Percentiles rank a stretch among this genome's conserved stretches.
These are phyloP conservation scores for Acacia pycnantha DNA, from an alignment of 331 rosid species.

Conservation along the genomic window DNA sequence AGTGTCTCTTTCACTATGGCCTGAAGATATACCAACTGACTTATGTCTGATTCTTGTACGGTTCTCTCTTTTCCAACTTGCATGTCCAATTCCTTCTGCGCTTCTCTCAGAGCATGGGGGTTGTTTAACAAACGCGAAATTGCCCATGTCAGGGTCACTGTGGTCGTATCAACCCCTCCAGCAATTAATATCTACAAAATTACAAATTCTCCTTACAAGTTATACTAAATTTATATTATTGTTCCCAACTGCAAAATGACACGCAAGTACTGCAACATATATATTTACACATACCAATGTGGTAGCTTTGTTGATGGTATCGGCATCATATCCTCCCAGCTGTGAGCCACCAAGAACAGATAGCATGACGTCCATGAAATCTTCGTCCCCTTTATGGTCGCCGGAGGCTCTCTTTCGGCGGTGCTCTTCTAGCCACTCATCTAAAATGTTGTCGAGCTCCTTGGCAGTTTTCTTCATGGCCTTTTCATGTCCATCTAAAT, in stretches of 20 bases:
- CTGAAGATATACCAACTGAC: conserved; percentile 28
- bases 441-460: conserved; percentile 20
- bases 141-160: conserved; percentile 35
- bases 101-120: conserved; percentile 5
- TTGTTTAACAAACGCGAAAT: conserved; percentile 33
- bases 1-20: conserved; percentile 45
- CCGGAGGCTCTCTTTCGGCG: neutral
- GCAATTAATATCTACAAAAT: conserved; percentile 23
- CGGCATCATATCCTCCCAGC: conserved; percentile 1
- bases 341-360: neutral
- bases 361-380: conserved; percentile 41
- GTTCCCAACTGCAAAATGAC: neutral
- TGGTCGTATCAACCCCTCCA: conserved; percentile 30
- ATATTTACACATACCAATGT: neutral
- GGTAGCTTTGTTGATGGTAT: conserved; percentile 23
- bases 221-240: neutral
- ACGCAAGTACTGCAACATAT: neutral
- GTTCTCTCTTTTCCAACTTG: conserved; percentile 37
- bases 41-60: conserved; percentile 39
- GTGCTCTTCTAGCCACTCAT: conserved; percentile 41
- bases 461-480: conserved; percentile 29
- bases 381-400: neutral
- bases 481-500: conserved; percentile 36
- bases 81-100: conserved; percentile 41
- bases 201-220: neutral